Base-by-base conservation (phyloP, 2,329 filamentous ascomycete species). In the Pseudodiploospora longispora region DNA sequence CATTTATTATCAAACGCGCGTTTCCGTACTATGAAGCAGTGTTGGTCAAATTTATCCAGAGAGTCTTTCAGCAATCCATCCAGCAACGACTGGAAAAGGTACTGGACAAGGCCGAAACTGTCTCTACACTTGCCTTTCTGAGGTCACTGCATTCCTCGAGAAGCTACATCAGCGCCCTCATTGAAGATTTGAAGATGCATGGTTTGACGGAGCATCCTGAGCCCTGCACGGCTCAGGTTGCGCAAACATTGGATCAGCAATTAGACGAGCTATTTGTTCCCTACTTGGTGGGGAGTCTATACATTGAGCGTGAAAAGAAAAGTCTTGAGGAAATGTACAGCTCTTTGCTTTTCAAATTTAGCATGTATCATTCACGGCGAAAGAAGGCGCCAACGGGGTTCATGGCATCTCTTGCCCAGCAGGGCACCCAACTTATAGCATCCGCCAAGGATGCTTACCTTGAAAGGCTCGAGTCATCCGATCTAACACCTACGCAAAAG, bases 11-110 rank as follows among this genome's bases (percentile, higher is more conserved):
- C 62, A 95, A 93, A 64, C 81, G 89, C 41, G 91, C 93, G 0
- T 98, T 98, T 59, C 93, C 93, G 1, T 96, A 90, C 62, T 91
- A 95, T 55, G 93, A 98, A 56, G 90, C 91, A 47, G 93, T 98
- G 1, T 70, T 98, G 41, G 83, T 83, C 51, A 91, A 91, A 55
- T 98, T 98, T 56, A 76, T 98, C 41, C 93, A 98, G 64, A 79
- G 93, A 52, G 85, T 98, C 8, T 98, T 98, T 59, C 93, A 98
- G 60, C 93, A 98, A 64, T 97, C 91, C 2, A 90, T 98, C 50
- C 94, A 98, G 65, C 91, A 97, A 63, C 80, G 91, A 10, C 74
- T 98, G 7, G 93, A 98, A 61, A 87, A 95, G 80, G 90, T 98
- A 4, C 71, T 98, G 39, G 90, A 95, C 55, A 97, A 97, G 67